Conservation (phyloP, 225 moss, liverwort and hornwort species). For the Pleurozium schreberi region DNA sequence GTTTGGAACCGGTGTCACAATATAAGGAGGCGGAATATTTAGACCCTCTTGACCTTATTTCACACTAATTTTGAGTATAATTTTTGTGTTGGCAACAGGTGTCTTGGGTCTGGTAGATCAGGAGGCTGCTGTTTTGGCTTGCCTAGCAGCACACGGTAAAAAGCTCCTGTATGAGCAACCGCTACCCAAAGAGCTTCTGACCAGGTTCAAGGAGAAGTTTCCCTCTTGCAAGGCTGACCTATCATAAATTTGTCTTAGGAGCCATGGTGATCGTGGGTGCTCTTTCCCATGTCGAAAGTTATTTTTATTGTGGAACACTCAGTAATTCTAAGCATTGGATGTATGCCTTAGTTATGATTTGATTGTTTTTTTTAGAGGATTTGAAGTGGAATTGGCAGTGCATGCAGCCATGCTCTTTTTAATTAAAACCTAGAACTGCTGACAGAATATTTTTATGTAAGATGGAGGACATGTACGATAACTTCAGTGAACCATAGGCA, state of each 20-base stretch:
- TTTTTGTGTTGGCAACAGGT: conserved; percentile 22
- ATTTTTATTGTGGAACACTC: background rate
- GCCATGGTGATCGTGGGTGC: background rate
- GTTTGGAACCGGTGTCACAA: background rate
- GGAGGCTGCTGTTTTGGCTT: conserved; percentile 56
- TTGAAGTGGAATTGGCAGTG: background rate
- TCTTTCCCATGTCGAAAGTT: background rate
- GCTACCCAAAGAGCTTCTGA: conserved; percentile 60
- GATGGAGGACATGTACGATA: conserved; percentile 3
- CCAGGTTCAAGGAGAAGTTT: conserved; percentile 77
- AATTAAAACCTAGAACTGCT: background rate
- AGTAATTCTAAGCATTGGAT: background rate
- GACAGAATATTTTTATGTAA: background rate
- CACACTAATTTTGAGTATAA: background rate
- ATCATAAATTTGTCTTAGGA: background rate
- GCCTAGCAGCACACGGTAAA: conserved; percentile 41
- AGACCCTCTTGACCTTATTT: background rate
- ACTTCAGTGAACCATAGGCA: background rate
- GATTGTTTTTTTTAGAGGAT: background rate
- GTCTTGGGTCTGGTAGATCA: conserved; percentile 71
- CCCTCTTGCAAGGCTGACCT: conserved; percentile 55
- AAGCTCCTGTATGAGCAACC: conserved; percentile 37
- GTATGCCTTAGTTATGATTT: background rate
- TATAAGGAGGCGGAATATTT: background rate
- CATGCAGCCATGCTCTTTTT: background rate